Evolutionary conservation across 495 filamentous ascomycete genomes (phyloP), one percentile per base, ranked within the genome.

Genomic region (Neurospora sp.): DNA sequence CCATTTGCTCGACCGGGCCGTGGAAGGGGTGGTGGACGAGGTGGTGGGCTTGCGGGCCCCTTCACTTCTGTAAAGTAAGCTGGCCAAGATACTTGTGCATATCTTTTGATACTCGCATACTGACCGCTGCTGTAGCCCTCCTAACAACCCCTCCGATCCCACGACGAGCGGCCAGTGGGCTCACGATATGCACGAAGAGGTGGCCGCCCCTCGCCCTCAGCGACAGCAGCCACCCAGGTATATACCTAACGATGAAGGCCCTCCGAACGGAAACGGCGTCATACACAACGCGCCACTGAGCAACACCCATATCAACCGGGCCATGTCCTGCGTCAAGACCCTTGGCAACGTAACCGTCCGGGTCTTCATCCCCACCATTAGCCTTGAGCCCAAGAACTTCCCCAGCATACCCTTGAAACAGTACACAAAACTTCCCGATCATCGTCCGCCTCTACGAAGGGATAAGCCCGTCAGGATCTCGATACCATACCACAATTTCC

Each of bases 401-500:
- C 81, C 91, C 35, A 87, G 89, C 40, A 88, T 97, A 65, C 88
- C 91, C 69, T 88, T 94, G 69, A 93, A 91, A 78, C 90, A 93
- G 73, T 93, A 99, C 80, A 97, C 94, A 37, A 94, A 94, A 73
- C 88, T 99, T 40, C 96, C 96, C 73, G 93, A 97, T 77, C 96
- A 98, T 81, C 90, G 96, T 9, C 96, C 96, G 70, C 96, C 96
- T 40, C 87, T 99, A 41, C 92, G 96, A 69, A 92, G 96, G 65
- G 96, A 99, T 81, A 99, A 98, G 78, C 96, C 96, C 14, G 96
- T 98, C 38, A 91, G 96, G 61, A 93, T 99, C 72, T 97, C 94
- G 37, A 85, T 99, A 59, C 96, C 96, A 8, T 88, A 91, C 27
- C 86, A 90, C 48, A 48, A 69, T 22, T 44, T 71, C 70, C 78